Base-by-base conservation (phyloP, 169 alveolate species). In the Babesia ovata region DNA sequence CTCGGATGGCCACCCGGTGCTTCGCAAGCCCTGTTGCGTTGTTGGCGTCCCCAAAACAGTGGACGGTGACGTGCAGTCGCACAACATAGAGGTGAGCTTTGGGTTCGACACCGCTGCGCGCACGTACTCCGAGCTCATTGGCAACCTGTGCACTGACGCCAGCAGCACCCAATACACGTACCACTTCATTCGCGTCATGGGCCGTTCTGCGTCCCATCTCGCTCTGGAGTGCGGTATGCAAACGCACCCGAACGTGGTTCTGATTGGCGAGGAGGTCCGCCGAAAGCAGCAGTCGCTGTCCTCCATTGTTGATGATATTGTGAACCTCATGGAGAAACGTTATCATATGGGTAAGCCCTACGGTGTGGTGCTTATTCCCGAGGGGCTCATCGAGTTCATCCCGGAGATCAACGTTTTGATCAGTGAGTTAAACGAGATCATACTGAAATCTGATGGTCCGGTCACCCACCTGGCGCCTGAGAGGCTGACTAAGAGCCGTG, bases 31-130 rank as follows among this genome's bases (percentile, higher is more conserved):
- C 8, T 79, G 87, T 17, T 77, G 91, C 56, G 97, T 98, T 22
- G 92, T 97, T 24, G 99, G 99, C 6, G 95, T 96, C 21, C 99
- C 99, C 1, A 98, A 98, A 92, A 98, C 99, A 6, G 98, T 98
- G 63, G 99, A 98, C 79, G 99, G 99, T 24, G 99, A 98, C 88
- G 88, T 98, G 76, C 96, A 95, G 86, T 93, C 96, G 66, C 95
- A 94, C 53, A 94, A 94, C 86, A 95, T 97, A 33, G 99, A 97
- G 81, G 95, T 96, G 53, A 94, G 98, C 54, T 98, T 98, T 89
- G 99, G 99, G 16, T 97, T 97, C 75, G 99, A 98, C 88, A 96
- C 99, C n/a, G 99, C 99, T 19, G 96, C 98, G 45, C 93, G 94
- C 67, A 94, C 98, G 21, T 97, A 97, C 79, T 92, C 98, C 60